Percentiles rank a stretch among this genome's conserved stretches.
phyloP scores from a whole-genome alignment of 1,284 basidiomycete species.

The Trichosporon ovoides region DNA sequence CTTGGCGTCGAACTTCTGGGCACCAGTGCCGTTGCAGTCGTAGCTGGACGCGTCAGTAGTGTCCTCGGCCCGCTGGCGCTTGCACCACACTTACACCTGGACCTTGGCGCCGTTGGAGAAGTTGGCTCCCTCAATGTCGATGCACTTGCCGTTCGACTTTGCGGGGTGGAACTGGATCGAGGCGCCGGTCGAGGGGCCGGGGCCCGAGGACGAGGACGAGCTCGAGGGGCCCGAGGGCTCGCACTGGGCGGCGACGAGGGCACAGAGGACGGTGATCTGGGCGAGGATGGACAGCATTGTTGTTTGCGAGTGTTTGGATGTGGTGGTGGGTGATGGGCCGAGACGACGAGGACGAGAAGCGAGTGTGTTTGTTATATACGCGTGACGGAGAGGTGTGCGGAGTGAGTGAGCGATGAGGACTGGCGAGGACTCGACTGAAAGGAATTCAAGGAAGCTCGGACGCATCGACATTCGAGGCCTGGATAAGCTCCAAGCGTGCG shows the following conservation, averaged over 20 bases:
- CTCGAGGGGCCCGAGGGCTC: constrained; percentile 9
- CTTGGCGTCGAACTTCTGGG: constrained; percentile 17
- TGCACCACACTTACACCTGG: constrained; percentile 16
- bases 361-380: constrained; percentile 2
- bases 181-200: constrained; percentile 5
- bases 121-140: constrained; percentile 18
- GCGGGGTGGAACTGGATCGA: constrained; percentile 15
- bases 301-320: neutral
- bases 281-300: constrained; percentile 16
- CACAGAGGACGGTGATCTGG: constrained; percentile 16
- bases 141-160: constrained; percentile 13
- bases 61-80: neutral
- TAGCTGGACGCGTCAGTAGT: constrained; percentile 9
- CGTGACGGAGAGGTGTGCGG: neutral
- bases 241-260: constrained; percentile 15
- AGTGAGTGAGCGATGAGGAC: neutral
- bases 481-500: too few relatives aligned
- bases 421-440: too few relatives aligned
- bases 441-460: neutral
- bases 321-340: neutral
- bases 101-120: constrained; percentile 24
- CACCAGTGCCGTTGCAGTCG: constrained; percentile 22
- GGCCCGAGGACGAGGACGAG: constrained; percentile 14
- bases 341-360: neutral
- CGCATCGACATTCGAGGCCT: too few relatives aligned